Evolutionary conservation across 2,329 filamentous ascomycete genomes (phyloP).

Genomic region (Colletotrichum sidae): DNA sequence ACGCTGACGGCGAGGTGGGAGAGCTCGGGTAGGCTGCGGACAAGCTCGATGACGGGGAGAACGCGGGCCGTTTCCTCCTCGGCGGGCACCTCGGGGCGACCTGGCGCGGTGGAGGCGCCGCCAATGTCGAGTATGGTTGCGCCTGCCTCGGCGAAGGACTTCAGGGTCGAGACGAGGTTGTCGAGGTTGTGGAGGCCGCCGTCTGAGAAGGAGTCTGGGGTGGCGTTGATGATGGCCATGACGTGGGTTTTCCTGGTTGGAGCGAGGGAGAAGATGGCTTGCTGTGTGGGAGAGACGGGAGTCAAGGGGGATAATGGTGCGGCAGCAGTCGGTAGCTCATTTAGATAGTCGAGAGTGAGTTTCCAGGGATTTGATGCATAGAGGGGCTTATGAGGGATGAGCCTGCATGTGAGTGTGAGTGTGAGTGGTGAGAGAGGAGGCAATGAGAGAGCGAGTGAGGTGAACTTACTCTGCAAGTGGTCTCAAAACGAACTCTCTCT

Average conservation of each 20-base stretch:
- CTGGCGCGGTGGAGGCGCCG: constrained; percentile 91
- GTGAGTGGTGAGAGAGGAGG: not conserved
- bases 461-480: constrained; percentile 80
- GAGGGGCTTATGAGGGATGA: constrained; percentile 66
- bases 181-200: constrained; percentile 73
- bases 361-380: constrained; percentile 69
- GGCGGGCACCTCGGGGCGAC: constrained; percentile 73
- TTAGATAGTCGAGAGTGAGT: constrained; percentile 69
- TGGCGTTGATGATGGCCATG: constrained; percentile 96
- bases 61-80: constrained; percentile 83
- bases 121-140: constrained; percentile 92
- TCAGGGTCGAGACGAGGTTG: constrained; percentile 70
- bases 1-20: constrained; percentile 80
- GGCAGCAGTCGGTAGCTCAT: constrained; percentile 63
- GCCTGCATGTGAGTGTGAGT: constrained; percentile 48
- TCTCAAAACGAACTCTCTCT: constrained; percentile 92
- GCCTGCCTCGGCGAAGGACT: constrained; percentile 72
- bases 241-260: constrained; percentile 75
- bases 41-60: constrained; percentile 79
- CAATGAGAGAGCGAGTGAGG: not conserved
- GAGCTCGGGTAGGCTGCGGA: constrained; percentile 75
- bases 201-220: constrained; percentile 97
- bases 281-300: constrained; percentile 58
- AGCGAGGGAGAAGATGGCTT: constrained; percentile 67
- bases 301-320: constrained; percentile 69